These are phyloP conservation scores for Backusella australiensis DNA, from an alignment of 192 early-diverging fungal species.

Conservation along the genomic window DNA sequence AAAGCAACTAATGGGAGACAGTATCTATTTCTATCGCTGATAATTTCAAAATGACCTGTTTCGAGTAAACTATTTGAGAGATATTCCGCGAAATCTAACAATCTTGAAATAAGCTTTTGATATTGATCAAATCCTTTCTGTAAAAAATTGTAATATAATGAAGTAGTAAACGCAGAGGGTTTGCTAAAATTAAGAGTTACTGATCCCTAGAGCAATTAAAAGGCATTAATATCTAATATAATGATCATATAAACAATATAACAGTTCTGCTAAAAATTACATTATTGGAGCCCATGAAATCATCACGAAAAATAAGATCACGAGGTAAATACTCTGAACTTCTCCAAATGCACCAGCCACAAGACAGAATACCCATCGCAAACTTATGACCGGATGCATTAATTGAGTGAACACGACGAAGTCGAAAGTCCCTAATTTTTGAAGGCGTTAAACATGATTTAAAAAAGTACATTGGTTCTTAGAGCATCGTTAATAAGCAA, in stretches of 20 bases:
- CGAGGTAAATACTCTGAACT: constrained; percentile 63
- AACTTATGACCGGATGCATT: constrained; percentile 86
- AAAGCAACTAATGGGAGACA: constrained; percentile 69
- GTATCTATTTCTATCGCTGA: constrained; percentile 38
- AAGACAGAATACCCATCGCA: constrained; percentile 72
- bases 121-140: constrained; percentile 66
- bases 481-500: not conserved
- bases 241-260: not conserved
- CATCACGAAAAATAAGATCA: constrained; percentile 71
- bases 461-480: not conserved
- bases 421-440: constrained; percentile 47
- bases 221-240: no score
- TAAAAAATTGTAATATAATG: constrained; percentile 80
- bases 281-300: constrained; percentile 54
- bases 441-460: not conserved
- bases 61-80: constrained; percentile 52
- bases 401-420: constrained; percentile 73
- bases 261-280: not conserved
- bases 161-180: constrained; percentile 62
- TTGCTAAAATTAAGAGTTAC: constrained; percentile 79
- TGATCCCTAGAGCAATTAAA: constrained; percentile 27
- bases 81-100: constrained; percentile 51
- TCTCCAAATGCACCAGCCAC: constrained; percentile 83
- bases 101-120: constrained; percentile 62
- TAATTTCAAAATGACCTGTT: constrained; percentile 59